Evolutionary conservation across 169 alveolate species (phyloP), one percentile per base, ranked within the genome.

Genomic region (Cryptosporidium ubiquitum): DNA sequence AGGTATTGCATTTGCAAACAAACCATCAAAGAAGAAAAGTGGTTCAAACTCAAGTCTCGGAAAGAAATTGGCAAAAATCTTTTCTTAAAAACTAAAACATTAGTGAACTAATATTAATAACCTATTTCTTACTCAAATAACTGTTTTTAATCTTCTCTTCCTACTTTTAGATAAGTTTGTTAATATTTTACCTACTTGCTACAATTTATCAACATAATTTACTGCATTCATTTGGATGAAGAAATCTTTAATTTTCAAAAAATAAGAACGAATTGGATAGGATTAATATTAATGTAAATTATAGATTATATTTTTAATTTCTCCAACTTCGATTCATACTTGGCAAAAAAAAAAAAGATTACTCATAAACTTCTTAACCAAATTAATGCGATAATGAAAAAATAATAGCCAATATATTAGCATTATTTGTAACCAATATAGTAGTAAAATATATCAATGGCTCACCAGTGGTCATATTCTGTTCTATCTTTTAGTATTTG

Each of bases 1-100:
- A 40, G 89, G 89, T 33, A 79, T 79, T 61, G 89, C 89, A n/a
- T 79, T 79, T 58, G 89, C 89, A 18, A 79, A 79, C 39, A 58
- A 64, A 18, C 89, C 89, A 23, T 16, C 23, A 33, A 64, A 64
- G 18, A 64, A 33, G 51, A 37, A 31, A 64, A 64, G 51, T 7
- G n/a, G 66, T 9, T 16, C 58, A 49, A 7, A 3, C n/a, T 64
- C 71, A n/a, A 37, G 31, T 18, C 3, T 33, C 14, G 49, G 31
- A 31, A 64, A 64, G 33, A 64, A 64, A 29, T 12, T 64, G 47
- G 49, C 26, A 33, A 64, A 64, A 33, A 31, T 64, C 49, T 64
- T 64, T 35, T 64, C 71, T 9, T 64, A 64, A 37, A 64, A 64
- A 64, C 49, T 64, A 64, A 6, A 23, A 61, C 47, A 61, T 26